Percentiles rank a stretch among this genome's conserved stretches.
Evolutionary conservation across 768 basidiomycete species (phyloP).

Genomic region (Amanita phalloides): DNA sequence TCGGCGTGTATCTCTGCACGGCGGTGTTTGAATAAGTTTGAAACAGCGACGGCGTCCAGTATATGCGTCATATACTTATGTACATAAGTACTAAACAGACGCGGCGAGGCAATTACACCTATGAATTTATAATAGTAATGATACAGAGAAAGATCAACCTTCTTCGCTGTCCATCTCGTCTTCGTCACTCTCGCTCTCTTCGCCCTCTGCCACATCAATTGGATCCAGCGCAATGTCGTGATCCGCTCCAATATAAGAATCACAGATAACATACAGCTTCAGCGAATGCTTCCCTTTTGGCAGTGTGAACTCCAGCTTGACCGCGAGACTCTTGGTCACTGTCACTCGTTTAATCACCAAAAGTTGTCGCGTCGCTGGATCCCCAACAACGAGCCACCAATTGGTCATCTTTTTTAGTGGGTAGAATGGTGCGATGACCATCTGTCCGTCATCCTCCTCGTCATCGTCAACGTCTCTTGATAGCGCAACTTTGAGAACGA

Average conservation of each 20-base stretch:
- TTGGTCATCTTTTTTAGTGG: conserved; percentile 85
- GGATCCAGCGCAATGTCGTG: conserved; percentile 80
- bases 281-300: conserved; percentile 76
- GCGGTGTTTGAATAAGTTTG: no score
- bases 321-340: conserved; percentile 71
- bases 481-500: conserved; percentile 70
- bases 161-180: conserved; percentile 52
- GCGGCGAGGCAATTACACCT: no score
- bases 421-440: conserved; percentile 90
- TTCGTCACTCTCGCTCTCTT: conserved; percentile 77
- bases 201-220: conserved; percentile 84
- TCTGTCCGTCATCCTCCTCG: conserved; percentile 63
- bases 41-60: no score
- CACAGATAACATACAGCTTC: conserved; percentile 87
- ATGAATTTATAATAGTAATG: no score
- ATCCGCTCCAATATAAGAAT: conserved; percentile 86
- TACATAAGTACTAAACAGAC: no score
- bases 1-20: no score
- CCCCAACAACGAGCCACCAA: conserved; percentile 98
- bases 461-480: conserved; percentile 76
- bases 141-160: conserved; percentile 25
- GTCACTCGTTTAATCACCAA: conserved; percentile 87
- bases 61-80: no score
- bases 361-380: conserved; percentile 64
- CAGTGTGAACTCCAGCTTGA: conserved; percentile 84